Evolutionary conservation across 345 rosid species (phyloP).

Genomic region (Rhodamnia argentea): DNA sequence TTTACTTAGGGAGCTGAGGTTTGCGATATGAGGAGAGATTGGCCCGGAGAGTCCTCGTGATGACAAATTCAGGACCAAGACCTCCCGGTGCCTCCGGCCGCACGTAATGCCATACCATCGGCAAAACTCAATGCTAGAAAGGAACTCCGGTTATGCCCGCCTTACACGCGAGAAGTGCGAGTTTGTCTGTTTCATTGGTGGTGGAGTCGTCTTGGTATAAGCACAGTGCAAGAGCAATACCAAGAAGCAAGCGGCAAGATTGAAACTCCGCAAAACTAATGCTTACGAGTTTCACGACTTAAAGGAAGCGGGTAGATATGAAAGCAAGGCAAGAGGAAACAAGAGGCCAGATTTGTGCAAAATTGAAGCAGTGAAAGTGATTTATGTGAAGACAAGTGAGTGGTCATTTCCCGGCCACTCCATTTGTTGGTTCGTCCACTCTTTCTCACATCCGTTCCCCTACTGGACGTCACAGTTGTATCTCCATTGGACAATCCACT

Average conservation of each 20-base stretch:
- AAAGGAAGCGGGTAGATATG: too few relatives aligned
- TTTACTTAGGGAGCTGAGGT: background rate
- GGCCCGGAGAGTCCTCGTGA: background rate
- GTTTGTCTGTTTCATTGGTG: background rate
- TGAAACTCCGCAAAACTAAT: background rate
- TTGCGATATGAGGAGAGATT: background rate
- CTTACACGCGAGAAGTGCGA: background rate
- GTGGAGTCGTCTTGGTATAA: background rate
- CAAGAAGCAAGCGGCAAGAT: background rate
- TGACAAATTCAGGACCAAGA: background rate
- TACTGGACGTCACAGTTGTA: too few relatives aligned
- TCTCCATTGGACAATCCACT: too few relatives aligned
- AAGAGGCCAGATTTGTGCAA: background rate
- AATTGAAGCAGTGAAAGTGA: too few relatives aligned
- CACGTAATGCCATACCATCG: background rate
- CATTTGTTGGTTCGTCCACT: too few relatives aligned
- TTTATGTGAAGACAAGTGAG: too few relatives aligned
- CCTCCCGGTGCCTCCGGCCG: background rate
- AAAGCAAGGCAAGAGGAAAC: background rate
- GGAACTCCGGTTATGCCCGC: background rate
- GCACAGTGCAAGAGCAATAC: background rate
- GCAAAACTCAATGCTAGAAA: background rate
- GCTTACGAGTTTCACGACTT: background rate
- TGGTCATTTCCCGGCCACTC: too few relatives aligned
- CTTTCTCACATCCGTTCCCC: too few relatives aligned